A percentile compares a stretch with the other conserved stretches of the same genome.
Evolutionary conservation across 2,329 filamentous ascomycete species (phyloP).

Genomic region (Aspergillus puulaauensis): DNA sequence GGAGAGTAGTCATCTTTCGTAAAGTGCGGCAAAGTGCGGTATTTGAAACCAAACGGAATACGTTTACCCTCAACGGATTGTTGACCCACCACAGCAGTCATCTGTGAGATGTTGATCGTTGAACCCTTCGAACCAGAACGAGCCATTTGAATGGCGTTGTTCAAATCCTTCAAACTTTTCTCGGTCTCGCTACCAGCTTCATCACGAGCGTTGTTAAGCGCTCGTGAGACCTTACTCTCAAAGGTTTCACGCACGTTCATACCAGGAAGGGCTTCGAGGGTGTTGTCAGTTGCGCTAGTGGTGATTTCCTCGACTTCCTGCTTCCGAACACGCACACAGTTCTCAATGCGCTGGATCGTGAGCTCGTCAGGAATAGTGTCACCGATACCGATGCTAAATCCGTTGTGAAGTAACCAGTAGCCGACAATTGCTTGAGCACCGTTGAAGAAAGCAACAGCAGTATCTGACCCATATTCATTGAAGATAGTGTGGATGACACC

Average conservation of each 20-base stretch:
- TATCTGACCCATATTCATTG: slow-evolving; percentile 85
- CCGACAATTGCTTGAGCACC: slow-evolving; percentile 92
- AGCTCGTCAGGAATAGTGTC: slow-evolving; percentile 89
- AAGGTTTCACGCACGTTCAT: slow-evolving; percentile 99
- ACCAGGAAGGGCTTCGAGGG: slow-evolving; percentile 88
- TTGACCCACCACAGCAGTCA: slow-evolving; percentile 96
- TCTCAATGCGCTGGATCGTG: slow-evolving; percentile 82
- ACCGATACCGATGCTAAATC: slow-evolving; percentile 97
- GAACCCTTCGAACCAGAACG: slow-evolving; percentile 97
- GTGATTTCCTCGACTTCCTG: slow-evolving; percentile 75
- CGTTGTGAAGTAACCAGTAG: slow-evolving; percentile 95
- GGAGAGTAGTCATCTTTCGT: slow-evolving; percentile 99
- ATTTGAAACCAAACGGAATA: slow-evolving; percentile 99
- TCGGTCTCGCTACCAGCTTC: slow-evolving; percentile 91
- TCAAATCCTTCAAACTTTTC: slow-evolving; percentile 88
- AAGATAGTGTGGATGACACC: slow-evolving; percentile 95
- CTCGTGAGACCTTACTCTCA: slow-evolving; percentile 93
- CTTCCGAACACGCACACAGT: slow-evolving; percentile 79
- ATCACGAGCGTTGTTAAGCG: slow-evolving; percentile 92
- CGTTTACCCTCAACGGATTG: slow-evolving; percentile 98
- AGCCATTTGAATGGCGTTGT: slow-evolving; percentile 97
- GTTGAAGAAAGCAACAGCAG: slow-evolving; percentile 93
- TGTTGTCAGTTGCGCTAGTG: slow-evolving; percentile 75
- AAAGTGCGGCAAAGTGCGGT: slow-evolving; percentile 93
- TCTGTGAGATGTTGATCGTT: slow-evolving; percentile 98